A percentile compares a stretch with the other conserved stretches of the same genome.
phyloP scores from a whole-genome alignment of 2,329 filamentous ascomycete species.

The Aspergillus tanneri region DNA sequence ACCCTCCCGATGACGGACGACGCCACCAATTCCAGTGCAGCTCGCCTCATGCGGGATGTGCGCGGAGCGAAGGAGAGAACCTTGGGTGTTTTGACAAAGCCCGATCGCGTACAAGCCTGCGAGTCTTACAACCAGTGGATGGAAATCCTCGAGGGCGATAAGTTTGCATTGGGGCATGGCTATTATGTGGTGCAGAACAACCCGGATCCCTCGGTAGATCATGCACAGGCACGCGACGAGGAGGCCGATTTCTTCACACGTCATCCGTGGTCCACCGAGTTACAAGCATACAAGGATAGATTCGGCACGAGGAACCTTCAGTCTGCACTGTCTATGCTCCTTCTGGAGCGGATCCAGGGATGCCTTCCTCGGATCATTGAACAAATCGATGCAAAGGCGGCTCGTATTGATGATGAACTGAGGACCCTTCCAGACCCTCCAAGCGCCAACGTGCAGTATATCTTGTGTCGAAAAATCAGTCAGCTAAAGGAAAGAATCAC shows the following conservation, averaged over 20 bases:
- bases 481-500: constrained; percentile 58
- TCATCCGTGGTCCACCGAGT: constrained; percentile 47
- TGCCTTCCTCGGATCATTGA: constrained; percentile 37
- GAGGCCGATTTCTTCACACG: constrained; percentile 54
- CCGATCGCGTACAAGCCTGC: constrained; percentile 64
- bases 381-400: constrained; percentile 50
- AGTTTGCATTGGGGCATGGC: constrained; percentile 66
- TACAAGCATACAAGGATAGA: constrained; percentile 41
- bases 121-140: constrained; percentile 59
- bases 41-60: constrained; percentile 60
- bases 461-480: constrained; percentile 60
- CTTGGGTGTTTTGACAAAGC: constrained; percentile 80
- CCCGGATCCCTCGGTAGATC: constrained; percentile 45
- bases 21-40: constrained; percentile 70
- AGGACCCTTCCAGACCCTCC: constrained; percentile 65
- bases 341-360: constrained; percentile 49
- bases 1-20: constrained; percentile 77
- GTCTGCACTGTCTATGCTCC: constrained; percentile 46
- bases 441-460: constrained; percentile 61
- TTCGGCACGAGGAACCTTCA: constrained; percentile 57
- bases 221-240: constrained; percentile 48
- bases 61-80: constrained; percentile 58
- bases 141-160: constrained; percentile 60
- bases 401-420: constrained; percentile 57
- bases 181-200: constrained; percentile 72